Evolutionary conservation across 2,329 filamentous ascomycete species (phyloP).

Genomic region (Periconia sp.): DNA sequence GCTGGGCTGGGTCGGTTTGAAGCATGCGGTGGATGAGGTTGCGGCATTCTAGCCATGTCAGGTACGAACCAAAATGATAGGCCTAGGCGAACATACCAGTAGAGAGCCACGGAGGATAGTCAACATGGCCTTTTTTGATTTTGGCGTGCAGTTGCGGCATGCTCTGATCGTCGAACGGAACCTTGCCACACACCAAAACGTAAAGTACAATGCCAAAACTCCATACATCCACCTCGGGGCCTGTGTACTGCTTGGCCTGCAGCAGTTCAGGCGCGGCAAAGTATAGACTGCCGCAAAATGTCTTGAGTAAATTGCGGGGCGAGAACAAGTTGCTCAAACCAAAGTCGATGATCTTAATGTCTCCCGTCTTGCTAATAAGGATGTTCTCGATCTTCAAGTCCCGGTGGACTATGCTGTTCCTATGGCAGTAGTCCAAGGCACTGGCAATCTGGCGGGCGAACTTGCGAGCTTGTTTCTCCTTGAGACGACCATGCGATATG

Average conservation of each 20-base stretch:
- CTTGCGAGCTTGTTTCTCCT: slow-evolving; percentile 97
- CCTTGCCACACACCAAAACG: slow-evolving; percentile 95
- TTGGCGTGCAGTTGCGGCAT: slow-evolving; percentile 98
- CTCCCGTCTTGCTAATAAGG: slow-evolving; percentile 96
- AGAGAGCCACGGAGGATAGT: slow-evolving; percentile 93
- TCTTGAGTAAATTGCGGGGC: slow-evolving; percentile 84
- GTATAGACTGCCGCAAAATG: slow-evolving; percentile 96
- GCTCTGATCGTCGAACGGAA: slow-evolving; percentile 98
- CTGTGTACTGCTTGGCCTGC: slow-evolving; percentile 92
- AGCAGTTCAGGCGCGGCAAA: slow-evolving; percentile 95
- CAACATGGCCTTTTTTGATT: slow-evolving; percentile 95
- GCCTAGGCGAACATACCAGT: slow-evolving; percentile 66
- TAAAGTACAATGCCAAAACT: slow-evolving; percentile 99
- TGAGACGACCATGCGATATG: slow-evolving; percentile 94
- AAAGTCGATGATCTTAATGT: slow-evolving; percentile 99
- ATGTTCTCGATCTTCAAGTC: slow-evolving; percentile 99
- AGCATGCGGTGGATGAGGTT: slow-evolving; percentile 94
- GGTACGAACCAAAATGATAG: slow-evolving; percentile 6
- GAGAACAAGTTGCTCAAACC: slow-evolving; percentile 95
- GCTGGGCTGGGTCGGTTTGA: slow-evolving; percentile 87
- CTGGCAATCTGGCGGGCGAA: slow-evolving; percentile 98
- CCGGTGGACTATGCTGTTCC: slow-evolving; percentile 96
- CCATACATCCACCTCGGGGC: slow-evolving; percentile 97
- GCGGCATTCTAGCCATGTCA: slow-evolving; percentile 74
- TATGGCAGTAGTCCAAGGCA: slow-evolving; percentile 94